Conservation (phyloP, 1,284 basidiomycete species). For the Gymnopus androsaceus region DNA sequence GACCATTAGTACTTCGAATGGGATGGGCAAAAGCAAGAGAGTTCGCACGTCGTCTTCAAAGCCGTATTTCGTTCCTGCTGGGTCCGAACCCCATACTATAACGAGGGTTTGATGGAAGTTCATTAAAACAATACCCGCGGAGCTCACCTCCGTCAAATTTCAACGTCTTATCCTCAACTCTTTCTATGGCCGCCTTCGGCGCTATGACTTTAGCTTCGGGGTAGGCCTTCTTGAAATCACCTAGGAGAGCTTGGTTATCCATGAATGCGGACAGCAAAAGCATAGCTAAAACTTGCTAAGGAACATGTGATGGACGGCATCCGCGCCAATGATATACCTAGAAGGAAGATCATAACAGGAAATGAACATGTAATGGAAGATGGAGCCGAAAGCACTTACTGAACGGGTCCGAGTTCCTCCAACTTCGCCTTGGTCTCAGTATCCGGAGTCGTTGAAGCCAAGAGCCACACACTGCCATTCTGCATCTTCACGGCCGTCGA, state of each 20-base stretch:
- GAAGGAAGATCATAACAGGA: neutral
- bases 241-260: conserved; percentile 31
- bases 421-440: conserved; percentile 73
- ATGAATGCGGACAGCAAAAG: neutral
- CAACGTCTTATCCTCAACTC: conserved; percentile 43
- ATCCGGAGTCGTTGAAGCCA: conserved; percentile 83
- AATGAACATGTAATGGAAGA: neutral
- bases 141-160: conserved; percentile 58
- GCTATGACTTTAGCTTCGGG: conserved; percentile 77
- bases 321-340: conserved; percentile 69
- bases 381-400: conserved; percentile 52
- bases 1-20: neutral
- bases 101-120: conserved; percentile 8
- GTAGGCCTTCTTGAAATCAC: conserved; percentile 74
- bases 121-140: too few species aligned
- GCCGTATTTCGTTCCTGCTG: conserved; percentile 67
- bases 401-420: conserved; percentile 76
- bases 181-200: conserved; percentile 54
- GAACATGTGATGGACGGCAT: conserved; percentile 67
- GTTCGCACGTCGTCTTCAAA: conserved; percentile 77
- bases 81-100: conserved; percentile 67
- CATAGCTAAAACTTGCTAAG: conserved; percentile 47
- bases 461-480: conserved; percentile 77
- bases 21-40: too few species aligned
- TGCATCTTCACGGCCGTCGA: conserved; percentile 81